Conservation (phyloP, 352 stramenopile species). For the Peronospora farinosa region DNA sequence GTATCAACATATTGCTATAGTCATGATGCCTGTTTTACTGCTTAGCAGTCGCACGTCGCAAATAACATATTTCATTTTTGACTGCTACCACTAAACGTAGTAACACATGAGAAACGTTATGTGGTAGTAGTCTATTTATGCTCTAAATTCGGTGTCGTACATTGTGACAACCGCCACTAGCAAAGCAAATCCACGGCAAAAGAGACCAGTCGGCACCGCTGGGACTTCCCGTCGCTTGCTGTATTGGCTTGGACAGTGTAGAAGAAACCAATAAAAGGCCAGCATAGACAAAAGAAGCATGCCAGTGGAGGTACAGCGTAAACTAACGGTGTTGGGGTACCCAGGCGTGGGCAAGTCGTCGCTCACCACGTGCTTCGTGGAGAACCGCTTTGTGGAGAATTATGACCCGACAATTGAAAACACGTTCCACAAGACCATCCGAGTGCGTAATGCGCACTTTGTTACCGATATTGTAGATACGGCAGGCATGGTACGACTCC, state of each 20-base stretch:
- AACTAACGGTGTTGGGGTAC: conserved; percentile 93
- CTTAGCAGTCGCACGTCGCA: background rate
- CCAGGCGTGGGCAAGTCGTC: conserved; percentile 93
- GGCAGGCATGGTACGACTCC: conserved; percentile 84
- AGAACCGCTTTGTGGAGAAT: conserved; percentile 87
- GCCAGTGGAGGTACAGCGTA: conserved; percentile 91
- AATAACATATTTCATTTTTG: background rate
- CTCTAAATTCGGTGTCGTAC: background rate
- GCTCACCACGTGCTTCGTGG: conserved; percentile 92
- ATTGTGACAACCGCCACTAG: background rate
- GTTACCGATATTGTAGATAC: conserved; percentile 96
- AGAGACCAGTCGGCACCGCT: background rate
- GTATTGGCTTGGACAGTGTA: background rate
- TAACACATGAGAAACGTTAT: background rate
- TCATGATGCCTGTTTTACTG: background rate
- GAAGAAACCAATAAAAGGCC: conserved; percentile 8
- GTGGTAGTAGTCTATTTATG: background rate
- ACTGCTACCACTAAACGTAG: background rate
- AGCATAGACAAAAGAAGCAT: conserved; percentile 34
- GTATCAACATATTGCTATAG: background rate
- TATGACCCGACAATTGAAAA: conserved; percentile 97
- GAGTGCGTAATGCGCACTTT: conserved; percentile 94
- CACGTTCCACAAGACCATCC: conserved; percentile 94
- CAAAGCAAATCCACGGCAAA: conserved; percentile 2
- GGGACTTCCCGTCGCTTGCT: conserved; percentile 10